Percentiles rank a stretch among this genome's conserved stretches.
Conservation (phyloP, 2,329 filamentous ascomycete species). For the Hypocreales sp. region DNA sequence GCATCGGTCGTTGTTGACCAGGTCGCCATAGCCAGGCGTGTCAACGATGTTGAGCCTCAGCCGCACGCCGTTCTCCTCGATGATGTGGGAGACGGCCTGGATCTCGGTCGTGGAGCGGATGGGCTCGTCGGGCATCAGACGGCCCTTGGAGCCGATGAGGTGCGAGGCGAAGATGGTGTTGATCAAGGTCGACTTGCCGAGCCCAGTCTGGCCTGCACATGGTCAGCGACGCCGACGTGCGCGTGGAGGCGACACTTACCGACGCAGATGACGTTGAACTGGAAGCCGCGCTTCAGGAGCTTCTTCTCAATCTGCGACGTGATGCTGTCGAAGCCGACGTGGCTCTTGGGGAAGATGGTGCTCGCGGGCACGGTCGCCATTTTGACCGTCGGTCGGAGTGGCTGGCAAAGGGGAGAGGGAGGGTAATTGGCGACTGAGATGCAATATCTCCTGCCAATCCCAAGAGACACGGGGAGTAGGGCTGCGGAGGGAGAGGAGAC, state of each 20-base stretch:
- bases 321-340: conserved; percentile 99
- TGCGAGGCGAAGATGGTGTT: conserved; percentile 99
- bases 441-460: too few relatives aligned
- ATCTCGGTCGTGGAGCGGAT: conserved; percentile 96
- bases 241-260: conserved; percentile 45
- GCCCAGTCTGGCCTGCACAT: conserved; percentile 75
- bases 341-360: conserved; percentile 80
- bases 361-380: conserved; percentile 49
- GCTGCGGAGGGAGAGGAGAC: conserved; percentile 13
- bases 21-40: conserved; percentile 92
- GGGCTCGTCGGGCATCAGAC: conserved; percentile 79
- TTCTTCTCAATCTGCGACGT: conserved; percentile 99
- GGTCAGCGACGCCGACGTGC: background rate
- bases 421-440: background rate
- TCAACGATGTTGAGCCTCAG: conserved; percentile 97
- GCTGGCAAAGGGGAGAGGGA: conserved; percentile 1
- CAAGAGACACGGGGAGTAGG: conserved; percentile 9
- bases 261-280: conserved; percentile 99
- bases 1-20: conserved; percentile 99
- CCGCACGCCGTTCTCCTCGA: conserved; percentile 98
- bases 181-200: conserved; percentile 97
- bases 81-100: conserved; percentile 93
- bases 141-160: conserved; percentile 97
- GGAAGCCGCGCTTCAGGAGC: conserved; percentile 97
- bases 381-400: too few relatives aligned